Percentiles rank a stretch among this genome's conserved stretches.
Conservation (phyloP, 805 yeast species). For the Lipomyces sp. region DNA sequence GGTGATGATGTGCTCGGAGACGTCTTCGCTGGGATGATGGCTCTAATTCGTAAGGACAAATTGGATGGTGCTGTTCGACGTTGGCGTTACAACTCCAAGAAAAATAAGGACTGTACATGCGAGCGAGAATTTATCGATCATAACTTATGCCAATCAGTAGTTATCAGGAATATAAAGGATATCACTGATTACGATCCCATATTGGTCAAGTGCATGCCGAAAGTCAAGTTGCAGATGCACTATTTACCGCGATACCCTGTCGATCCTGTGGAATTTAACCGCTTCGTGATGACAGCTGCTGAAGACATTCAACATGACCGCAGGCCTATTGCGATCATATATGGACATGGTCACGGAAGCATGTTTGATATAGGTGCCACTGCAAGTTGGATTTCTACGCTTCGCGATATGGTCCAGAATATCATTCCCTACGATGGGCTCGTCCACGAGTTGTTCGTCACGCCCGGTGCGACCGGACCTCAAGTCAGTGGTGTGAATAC, state of each 20-base stretch:
- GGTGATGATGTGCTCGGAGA: conserved; percentile 31
- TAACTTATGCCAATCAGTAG: neutral
- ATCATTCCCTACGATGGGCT: conserved; percentile 6
- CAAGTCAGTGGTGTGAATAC: conserved; percentile 10
- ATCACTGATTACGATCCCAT: conserved; percentile 1
- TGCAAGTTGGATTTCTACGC: conserved; percentile 16
- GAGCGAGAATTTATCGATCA: conserved; percentile 10
- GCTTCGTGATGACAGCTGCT: neutral
- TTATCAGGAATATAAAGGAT: conserved; percentile 7
- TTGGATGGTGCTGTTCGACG: conserved; percentile 21
- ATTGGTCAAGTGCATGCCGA: conserved; percentile 10
- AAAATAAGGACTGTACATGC: conserved; percentile 20
- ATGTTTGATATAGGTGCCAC: conserved; percentile 17
- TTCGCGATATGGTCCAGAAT: conserved; percentile 11
- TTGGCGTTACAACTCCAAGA: conserved; percentile 12
- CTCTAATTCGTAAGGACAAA: conserved; percentile 25
- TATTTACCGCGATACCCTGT: conserved; percentile 10
- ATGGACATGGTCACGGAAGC: conserved; percentile 16
- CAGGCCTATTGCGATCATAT: conserved; percentile 28
- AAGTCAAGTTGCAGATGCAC: conserved; percentile 5
- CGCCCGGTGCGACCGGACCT: conserved; percentile 34
- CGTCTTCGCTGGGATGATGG: conserved; percentile 21
- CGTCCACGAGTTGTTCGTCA: conserved; percentile 24
- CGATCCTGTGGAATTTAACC: conserved; percentile 3
- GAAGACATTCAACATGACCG: conserved; percentile 5